Conservation (phyloP, 2,329 filamentous ascomycete genomes). For the Cryphonectria naterciae region DNA sequence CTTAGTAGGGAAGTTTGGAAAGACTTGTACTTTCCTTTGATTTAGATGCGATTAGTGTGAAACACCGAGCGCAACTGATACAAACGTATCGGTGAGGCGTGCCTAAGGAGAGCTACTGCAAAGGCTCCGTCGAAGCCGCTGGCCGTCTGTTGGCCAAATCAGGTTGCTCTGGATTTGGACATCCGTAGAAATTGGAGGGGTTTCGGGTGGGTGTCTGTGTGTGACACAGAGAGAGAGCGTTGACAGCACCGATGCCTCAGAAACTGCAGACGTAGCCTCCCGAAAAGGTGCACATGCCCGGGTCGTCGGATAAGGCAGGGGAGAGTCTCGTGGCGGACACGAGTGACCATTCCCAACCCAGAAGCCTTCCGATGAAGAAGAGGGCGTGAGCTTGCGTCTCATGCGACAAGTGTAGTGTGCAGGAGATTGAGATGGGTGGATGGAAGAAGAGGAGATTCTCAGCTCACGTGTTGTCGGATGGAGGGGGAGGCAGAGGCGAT, state of each 20-base stretch:
- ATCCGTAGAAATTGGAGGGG: too few relatives aligned
- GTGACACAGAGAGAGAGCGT: not conserved
- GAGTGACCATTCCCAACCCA: slow-evolving; percentile 7
- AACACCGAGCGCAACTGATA: not conserved
- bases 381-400: slow-evolving; percentile 21
- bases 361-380: slow-evolving; percentile 9
- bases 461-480: slow-evolving; percentile 26
- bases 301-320: slow-evolving; percentile 12
- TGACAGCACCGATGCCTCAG: not conserved
- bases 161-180: not conserved
- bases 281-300: slow-evolving; percentile 16
- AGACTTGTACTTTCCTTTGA: not conserved
- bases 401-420: slow-evolving; percentile 1
- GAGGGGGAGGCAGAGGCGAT: slow-evolving; percentile 20
- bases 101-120: not conserved
- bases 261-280: slow-evolving; percentile 11
- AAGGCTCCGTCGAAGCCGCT: not conserved
- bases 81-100: not conserved
- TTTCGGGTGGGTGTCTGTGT: too few relatives aligned
- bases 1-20: not conserved
- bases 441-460: slow-evolving; percentile 12
- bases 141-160: not conserved
- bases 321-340: not conserved
- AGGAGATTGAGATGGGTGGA: too few relatives aligned
- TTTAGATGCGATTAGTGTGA: not conserved